Evolutionary conservation across 345 rosid species (phyloP), one percentile per base, ranked within the genome.

Genomic region (Angophora floribunda): DNA sequence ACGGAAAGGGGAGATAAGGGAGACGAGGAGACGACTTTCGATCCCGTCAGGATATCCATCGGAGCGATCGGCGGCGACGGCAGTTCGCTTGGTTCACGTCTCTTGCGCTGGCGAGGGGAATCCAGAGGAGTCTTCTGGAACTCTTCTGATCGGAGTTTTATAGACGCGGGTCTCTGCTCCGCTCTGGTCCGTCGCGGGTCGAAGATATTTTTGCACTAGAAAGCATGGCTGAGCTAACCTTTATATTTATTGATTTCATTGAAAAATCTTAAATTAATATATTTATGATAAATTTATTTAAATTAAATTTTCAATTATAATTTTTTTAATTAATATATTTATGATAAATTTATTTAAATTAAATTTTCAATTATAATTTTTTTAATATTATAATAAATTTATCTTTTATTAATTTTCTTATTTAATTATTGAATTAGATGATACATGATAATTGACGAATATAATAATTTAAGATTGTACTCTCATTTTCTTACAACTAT

Each of bases 31-130:
- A 90, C 90, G 6, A 97, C 88, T 78, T 95, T 92, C 2, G 96
- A 88, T 70, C 97, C 90, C 90, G 94, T 89, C 49, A 96, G 89
- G 85, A 94, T 85, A 93, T 93, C 97, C 98, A 95, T 94, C 93
- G 15, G 57, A 13, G 44, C 32, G 44, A 75, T 36, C 82, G 49
- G 26, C 13, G 49, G 3, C 82, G 26, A 36, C 13, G 67, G 11
- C 30, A 3, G 67, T n/a, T 28, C 30, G 22, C 61, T 30, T 61
- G 32, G 15, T 61, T 61, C 67, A 26, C 32, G 67, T 61, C 67
- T 61, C 67, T 61, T 28, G 15, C 67, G 67, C 30, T 36, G 41
- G 67, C 61, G 67, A 36, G 30, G 65, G 65, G 1, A 36, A 26
- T 75, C 82, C 82, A 19, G 13, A 36, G 82, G 13, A 36, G 26